A percentile compares a stretch with the other conserved stretches of the same genome.
Conservation (phyloP, 169 alveolate genomes). For the Plasmodium vivax region DNA sequence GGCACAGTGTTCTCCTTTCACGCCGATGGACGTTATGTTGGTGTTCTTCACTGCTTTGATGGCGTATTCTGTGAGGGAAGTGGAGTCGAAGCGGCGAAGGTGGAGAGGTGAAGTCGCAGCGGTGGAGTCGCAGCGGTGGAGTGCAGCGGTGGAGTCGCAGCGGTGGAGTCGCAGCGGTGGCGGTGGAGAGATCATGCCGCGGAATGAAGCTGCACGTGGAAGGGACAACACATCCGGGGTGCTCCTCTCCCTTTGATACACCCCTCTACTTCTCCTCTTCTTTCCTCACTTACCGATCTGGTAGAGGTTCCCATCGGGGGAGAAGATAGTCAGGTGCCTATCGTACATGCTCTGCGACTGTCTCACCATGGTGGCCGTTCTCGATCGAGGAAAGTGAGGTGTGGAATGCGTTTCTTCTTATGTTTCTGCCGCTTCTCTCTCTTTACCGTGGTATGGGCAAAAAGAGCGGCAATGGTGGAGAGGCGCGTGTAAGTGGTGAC, state of each 20-base stretch:
- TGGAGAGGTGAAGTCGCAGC: not conserved
- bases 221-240: not conserved
- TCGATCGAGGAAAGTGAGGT: not conserved
- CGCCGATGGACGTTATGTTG: constrained; percentile 96
- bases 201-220: not conserved
- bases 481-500: not conserved
- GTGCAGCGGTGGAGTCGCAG: no score
- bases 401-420: not conserved
- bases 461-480: not conserved
- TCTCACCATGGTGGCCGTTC: constrained; percentile 85
- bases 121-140: not conserved
- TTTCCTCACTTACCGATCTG: constrained; percentile 90
- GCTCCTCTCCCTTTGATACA: not conserved
- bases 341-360: constrained; percentile 91
- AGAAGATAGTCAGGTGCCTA: constrained; percentile 95
- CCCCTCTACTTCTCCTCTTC: not conserved
- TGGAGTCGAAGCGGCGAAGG: not conserved
- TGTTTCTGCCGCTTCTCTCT: not conserved
- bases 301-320: constrained; percentile 98
- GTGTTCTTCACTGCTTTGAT: constrained; percentile 97
- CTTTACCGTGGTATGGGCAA: not conserved
- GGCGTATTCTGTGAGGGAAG: constrained; percentile 92
- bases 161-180: no score
- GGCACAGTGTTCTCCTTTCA: constrained; percentile 96
- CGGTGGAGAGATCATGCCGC: not conserved